Percentiles rank a stretch among this genome's conserved stretches.
These are phyloP conservation scores for Orychophragmus violaceus DNA, from an alignment of 345 rosid genomes.

Conservation along the genomic window DNA sequence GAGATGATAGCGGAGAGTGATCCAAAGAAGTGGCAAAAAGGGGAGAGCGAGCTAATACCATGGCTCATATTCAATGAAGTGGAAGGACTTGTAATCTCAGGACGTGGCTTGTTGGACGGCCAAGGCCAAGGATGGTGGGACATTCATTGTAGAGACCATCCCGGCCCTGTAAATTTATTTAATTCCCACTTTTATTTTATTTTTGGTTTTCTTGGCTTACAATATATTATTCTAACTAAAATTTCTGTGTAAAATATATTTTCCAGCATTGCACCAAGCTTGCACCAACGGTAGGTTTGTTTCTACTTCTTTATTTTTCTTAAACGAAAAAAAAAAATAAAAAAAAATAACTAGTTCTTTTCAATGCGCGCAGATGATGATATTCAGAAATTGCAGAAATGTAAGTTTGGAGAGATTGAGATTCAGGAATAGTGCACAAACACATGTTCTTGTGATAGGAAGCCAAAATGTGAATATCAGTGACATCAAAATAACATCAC, in stretches of 20 bases:
- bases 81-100: slow-evolving; percentile 23
- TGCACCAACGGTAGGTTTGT: slow-evolving; percentile 25
- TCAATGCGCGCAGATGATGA: slow-evolving; percentile 14
- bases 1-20: slow-evolving; percentile 22
- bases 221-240: neutral
- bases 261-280: slow-evolving; percentile 23
- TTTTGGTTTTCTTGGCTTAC: neutral
- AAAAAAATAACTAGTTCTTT: neutral
- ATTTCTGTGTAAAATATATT: neutral
- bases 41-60: slow-evolving; percentile 4
- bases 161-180: slow-evolving; percentile 2
- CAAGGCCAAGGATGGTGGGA: slow-evolving; percentile 42
- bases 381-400: slow-evolving; percentile 14
- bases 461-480: slow-evolving; percentile 19
- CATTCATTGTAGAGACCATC: slow-evolving; percentile 27
- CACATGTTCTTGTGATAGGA: slow-evolving; percentile 25
- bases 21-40: slow-evolving; percentile 18
- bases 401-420: slow-evolving; percentile 20
- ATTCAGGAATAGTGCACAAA: slow-evolving; percentile 28
- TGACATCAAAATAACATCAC: slow-evolving; percentile 25
- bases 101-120: slow-evolving; percentile 36
- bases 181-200: neutral
- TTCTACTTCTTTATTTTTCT: neutral
- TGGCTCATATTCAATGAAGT: slow-evolving; percentile 31
- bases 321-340: neutral